Percentiles rank a stretch among this genome's conserved stretches.
Evolutionary conservation across 768 basidiomycete species (phyloP).

Genomic region (Lactifluus pinguis): DNA sequence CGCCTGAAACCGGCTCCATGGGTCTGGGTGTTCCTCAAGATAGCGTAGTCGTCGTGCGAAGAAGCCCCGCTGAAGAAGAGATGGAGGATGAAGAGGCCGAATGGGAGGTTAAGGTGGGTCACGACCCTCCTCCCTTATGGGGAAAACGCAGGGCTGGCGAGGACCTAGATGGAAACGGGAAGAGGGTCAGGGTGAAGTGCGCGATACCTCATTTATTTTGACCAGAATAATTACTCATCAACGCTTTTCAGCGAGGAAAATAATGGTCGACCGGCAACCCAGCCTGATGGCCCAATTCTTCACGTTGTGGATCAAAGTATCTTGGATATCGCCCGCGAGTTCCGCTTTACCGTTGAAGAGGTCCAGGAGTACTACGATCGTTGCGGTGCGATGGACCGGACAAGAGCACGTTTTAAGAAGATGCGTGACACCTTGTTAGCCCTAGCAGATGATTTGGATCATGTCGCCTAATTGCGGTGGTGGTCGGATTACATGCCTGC

Average conservation of each 20-base stretch:
- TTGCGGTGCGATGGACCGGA: constrained; percentile 61
- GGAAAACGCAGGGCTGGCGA: constrained; percentile 45
- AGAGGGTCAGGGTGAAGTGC: constrained; percentile 38
- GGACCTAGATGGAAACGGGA: constrained; percentile 29
- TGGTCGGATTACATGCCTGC: not conserved
- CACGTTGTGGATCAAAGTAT: constrained; percentile 64
- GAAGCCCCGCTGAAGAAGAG: constrained; percentile 53
- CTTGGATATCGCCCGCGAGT: constrained; percentile 56
- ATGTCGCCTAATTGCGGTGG: not conserved
- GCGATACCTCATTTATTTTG: constrained; percentile 14
- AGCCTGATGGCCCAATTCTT: constrained; percentile 22
- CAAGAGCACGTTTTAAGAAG: constrained; percentile 52
- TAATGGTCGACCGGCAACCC: not conserved
- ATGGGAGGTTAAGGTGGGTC: constrained; percentile 60
- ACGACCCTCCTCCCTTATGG: constrained; percentile 59
- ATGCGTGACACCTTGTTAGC: constrained; percentile 44
- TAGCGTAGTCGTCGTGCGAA: constrained; percentile 27
- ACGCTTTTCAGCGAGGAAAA: not conserved
- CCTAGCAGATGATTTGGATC: constrained; percentile 13
- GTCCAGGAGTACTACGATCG: constrained; percentile 72
- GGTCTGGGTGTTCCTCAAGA: constrained; percentile 17
- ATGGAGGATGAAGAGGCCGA: constrained; percentile 56
- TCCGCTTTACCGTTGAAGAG: constrained; percentile 64
- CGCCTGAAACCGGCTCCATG: constrained; percentile 20
- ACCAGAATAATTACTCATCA: not conserved